A percentile compares a stretch with the other conserved stretches of the same genome.
Evolutionary conservation across 805 yeast genomes (phyloP).

Genomic region (Diddensiella santjacobensis): DNA sequence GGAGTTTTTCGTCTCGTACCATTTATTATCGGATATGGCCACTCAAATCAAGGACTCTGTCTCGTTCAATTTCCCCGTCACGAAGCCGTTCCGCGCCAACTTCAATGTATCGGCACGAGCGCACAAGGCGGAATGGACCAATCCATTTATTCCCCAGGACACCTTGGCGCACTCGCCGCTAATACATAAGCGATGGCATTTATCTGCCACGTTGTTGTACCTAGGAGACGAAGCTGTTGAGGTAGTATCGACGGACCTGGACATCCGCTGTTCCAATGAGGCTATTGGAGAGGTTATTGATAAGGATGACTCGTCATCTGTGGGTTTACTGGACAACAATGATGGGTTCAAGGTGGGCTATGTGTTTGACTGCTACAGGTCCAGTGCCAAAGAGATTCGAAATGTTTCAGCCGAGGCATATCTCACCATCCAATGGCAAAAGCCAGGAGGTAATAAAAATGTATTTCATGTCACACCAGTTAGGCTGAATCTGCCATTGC

Average conservation of each 20-base stretch:
- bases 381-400: constrained; percentile 21
- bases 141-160: constrained; percentile 31
- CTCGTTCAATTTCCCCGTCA: constrained; percentile 30
- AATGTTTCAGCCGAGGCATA: constrained; percentile 28
- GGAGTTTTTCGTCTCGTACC: constrained; percentile 20
- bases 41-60: constrained; percentile 27
- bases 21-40: constrained; percentile 23
- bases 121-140: constrained; percentile 36
- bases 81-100: constrained; percentile 35
- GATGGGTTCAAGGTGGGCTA: constrained; percentile 15
- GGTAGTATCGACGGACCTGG: constrained; percentile 23
- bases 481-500: constrained; percentile 55
- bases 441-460: constrained; percentile 10
- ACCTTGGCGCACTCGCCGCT: constrained; percentile 26
- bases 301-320: background rate
- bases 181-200: constrained; percentile 34
- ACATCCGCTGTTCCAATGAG: constrained; percentile 21
- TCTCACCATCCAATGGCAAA: constrained; percentile 32
- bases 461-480: constrained; percentile 35
- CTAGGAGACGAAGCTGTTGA: constrained; percentile 21
- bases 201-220: constrained; percentile 30
- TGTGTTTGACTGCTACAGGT: constrained; percentile 19
- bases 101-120: constrained; percentile 35
- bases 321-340: constrained; percentile 18
- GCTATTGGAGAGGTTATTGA: constrained; percentile 17